These are phyloP conservation scores for Rhododendron vialii DNA, from an alignment of 148 eudicot genomes.

Conservation along the genomic window DNA sequence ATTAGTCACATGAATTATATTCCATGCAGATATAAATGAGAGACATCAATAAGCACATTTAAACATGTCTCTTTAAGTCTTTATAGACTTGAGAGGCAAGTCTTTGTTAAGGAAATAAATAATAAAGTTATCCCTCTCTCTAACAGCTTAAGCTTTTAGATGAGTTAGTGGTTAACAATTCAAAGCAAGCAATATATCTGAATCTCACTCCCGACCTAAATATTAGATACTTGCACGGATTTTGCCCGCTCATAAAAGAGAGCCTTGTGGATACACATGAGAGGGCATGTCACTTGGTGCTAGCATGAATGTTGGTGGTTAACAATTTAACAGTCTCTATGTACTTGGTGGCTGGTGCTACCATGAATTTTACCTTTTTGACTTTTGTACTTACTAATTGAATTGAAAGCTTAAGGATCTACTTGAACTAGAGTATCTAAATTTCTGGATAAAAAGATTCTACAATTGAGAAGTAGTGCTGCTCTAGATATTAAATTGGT, in stretches of 20 bases:
- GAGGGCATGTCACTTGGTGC: too few relatives aligned
- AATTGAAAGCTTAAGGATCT: background rate
- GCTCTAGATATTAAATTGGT: background rate
- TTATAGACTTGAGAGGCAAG: background rate
- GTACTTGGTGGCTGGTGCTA: background rate
- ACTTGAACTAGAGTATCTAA: background rate
- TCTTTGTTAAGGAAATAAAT: background rate
- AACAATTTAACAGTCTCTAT: background rate
- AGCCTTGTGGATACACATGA: too few relatives aligned
- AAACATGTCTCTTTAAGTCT: background rate
- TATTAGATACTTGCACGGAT: background rate
- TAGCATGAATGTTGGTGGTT: background rate
- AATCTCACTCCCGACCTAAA: too few relatives aligned
- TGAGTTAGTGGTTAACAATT: too few relatives aligned
- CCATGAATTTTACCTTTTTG: background rate
- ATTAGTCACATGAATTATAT: background rate
- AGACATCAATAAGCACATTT: background rate
- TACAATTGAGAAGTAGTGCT: background rate
- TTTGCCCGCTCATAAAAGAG: background rate
- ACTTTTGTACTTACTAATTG: background rate
- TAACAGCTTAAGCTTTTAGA: background rate
- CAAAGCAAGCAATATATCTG: too few relatives aligned
- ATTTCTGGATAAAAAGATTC: background rate
- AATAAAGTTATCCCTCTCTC: background rate
- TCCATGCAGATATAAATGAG: background rate